Evolutionary conservation across 1,284 basidiomycete genomes (phyloP), one percentile per base, ranked within the genome.

Genomic region (Cryptococcus sp.): DNA sequence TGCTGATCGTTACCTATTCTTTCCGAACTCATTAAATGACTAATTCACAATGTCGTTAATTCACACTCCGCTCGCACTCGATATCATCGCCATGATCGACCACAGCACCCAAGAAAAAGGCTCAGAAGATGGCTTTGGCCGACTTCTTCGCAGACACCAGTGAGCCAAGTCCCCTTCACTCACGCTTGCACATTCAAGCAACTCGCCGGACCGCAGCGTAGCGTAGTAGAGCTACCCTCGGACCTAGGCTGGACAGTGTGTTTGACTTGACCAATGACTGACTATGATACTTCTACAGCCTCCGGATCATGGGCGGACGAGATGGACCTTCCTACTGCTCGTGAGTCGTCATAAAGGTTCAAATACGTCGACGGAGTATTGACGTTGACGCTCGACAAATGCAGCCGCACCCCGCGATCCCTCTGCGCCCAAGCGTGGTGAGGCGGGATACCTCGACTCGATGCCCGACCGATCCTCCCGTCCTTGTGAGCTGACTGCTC

Each of bases 221-320:
- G 42, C 47, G 47, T 25, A 25, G 38, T 31, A 45, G 53, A 15
- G 10, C 5, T 11, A 22, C 41, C 6, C 31, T 35, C 45, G 7
- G 27, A 3, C 11, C 15, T 13, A 35, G 48, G n/a, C 25, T 16
- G 48, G 35, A 25, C 25, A 19, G 22, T 19, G 15, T 5, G 2
- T 38, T 38, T 17, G 25, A 11, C 17, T 19, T 15, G 42, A 38
- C 17, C 44, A 50, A 27, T 46, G 41, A 41, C 39, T 20, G 25
- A 38, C 25, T 4, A 10, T 57, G 53, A 47, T 3, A 25, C 6
- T 41, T 40, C 42, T 35, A 22, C 56, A 91, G 89, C 86, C 60
- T 80, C 90, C 56, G 91, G 91, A 73, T 93, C 90, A 73, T 96
- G 93, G 93, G 93, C 93, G n/a, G 93, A 95, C 76, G 93, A 95